Base-by-base conservation (phyloP, 2,329 filamentous ascomycete species). In the Botrytis galanthina region DNA sequence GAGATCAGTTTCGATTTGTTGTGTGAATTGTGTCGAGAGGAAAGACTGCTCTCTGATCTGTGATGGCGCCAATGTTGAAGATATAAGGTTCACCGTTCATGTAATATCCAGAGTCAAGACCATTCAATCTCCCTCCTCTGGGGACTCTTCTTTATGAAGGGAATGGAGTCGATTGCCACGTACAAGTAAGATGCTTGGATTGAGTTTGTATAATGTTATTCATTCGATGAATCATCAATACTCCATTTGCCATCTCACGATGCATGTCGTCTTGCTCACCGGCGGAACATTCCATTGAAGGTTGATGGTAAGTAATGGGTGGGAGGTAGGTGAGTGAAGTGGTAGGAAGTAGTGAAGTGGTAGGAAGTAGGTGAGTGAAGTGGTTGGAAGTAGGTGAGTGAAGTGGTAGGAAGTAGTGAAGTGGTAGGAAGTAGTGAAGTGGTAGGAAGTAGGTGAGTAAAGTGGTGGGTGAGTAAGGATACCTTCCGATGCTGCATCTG, bases 201-300 rank as follows among this genome's bases (percentile, higher is more conserved):
- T 8, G 37, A 44, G 42, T 64, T 18, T 7, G 44, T 44, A 6
- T 39, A 26, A 10, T 18, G 26, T 26, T 35, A 39, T 67, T 57
- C 35, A 48, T 61, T 39, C 59, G 16, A 16, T 54, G 51, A n/a
- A 54, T 54, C 51, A 61, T 32, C 29, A 8, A 29, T 16, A 20
- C 48, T 69, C n/a, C 44, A 16, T 22, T n/a, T 54, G 70, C 59
- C 70, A 71, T 71, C 70, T 54, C 70, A 71, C 59, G 46, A 71
- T 71, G 70, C 70, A 64, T 61, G 60, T 39, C 20, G 60, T 39
- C 20, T 71, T 46, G n/a, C 60, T 71, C 70, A 71, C 59, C 70
- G 70, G 35, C 22, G 67, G 60, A n/a, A 39, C 2, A 16, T 70
- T 44, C 57, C 54, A 61, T 42, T 10, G 37, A 18, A n/a, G 44